Evolutionary conservation across 805 yeast genomes (phyloP), one percentile per base, ranked within the genome.

Genomic region (Candida coleopterorum): DNA sequence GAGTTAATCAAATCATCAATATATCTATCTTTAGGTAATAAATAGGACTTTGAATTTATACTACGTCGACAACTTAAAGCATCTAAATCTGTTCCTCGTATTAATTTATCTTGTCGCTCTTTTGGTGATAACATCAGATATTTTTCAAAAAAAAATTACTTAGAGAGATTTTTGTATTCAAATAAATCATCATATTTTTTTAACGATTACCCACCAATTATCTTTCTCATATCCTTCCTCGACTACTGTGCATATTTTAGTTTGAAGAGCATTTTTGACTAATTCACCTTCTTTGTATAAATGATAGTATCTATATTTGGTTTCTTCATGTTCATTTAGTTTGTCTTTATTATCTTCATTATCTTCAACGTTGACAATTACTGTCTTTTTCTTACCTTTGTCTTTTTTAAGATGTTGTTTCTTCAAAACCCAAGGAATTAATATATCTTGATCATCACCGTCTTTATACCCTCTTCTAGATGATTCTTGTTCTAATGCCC

Each of bases 401-500:
- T 48, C 52, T 29, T 50, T 51, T 37, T 52, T 43, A 24, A 46
- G 56, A 47, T 69, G 70, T 25, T 60, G 59, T 42, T 69, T 72
- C 44, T 78, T 78, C 21, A 81, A 62, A 2, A 89, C 96, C 98
- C 98, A 93, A 0, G 98, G 98, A 14, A 93, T 96, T 49, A 93
- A 61, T 1, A 90, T 85, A 54, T 93, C 98, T 55, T 86, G 97
- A 37, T 84, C 88, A 77, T 83, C 88, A 9, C 94, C 95, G 47
- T 79, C 89, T 45, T 83, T 80, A 62, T 87, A 93, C 0, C 97
- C 97, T 49, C 97, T 71, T 47, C 97, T 70, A 0, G 95, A 84
- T 17, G 69, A 72, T 39, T 81, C 84, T 57, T 93, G 98, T 46
- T 93, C 98, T 35, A 93, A 60, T 0, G 98, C 98, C 98, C 98